These are phyloP conservation scores for Neodidymelliopsis sp. DNA, from an alignment of 2,329 filamentous ascomycete genomes.

Conservation along the genomic window DNA sequence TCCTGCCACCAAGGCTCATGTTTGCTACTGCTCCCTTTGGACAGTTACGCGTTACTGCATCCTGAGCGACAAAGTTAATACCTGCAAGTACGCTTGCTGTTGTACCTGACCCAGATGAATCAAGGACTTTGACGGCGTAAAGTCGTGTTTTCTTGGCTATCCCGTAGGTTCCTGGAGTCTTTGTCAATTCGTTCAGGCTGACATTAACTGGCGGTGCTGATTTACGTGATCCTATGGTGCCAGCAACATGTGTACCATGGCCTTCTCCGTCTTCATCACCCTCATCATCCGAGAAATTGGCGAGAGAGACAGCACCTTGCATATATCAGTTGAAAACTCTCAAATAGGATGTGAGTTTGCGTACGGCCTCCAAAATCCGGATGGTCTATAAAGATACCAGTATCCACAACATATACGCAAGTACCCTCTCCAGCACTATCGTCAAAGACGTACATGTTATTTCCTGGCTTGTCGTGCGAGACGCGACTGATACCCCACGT, in stretches of 20 bases:
- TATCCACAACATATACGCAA: conserved; percentile 70
- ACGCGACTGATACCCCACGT: conserved; percentile 52
- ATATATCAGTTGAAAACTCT: not conserved
- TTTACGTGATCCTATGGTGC: conserved; percentile 38
- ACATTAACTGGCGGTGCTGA: too few relatives aligned
- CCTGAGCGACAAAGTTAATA: conserved; percentile 31
- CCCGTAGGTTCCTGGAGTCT: conserved; percentile 32
- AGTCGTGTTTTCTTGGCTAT: conserved; percentile 47
- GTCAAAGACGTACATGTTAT: conserved; percentile 49
- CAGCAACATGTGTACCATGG: conserved; percentile 49
- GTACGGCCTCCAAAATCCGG: conserved; percentile 46
- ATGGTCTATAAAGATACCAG: conserved; percentile 66
- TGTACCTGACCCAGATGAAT: conserved; percentile 33
- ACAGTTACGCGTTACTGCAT: conserved; percentile 29
- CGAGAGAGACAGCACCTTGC: conserved; percentile 36
- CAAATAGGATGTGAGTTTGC: conserved; percentile 7
- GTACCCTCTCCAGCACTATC: conserved; percentile 45
- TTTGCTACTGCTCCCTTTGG: conserved; percentile 43
- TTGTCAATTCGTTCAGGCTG: too few relatives aligned
- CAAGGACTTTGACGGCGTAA: conserved; percentile 48
- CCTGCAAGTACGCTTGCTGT: conserved; percentile 37
- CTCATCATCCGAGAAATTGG: conserved; percentile 36
- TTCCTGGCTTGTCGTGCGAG: conserved; percentile 41
- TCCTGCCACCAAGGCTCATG: conserved; percentile 45
- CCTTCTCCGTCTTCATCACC: conserved; percentile 36